Evolutionary conservation across 1,139 yeast species (phyloP).

Genomic region (Lodderomyces beijingensis): DNA sequence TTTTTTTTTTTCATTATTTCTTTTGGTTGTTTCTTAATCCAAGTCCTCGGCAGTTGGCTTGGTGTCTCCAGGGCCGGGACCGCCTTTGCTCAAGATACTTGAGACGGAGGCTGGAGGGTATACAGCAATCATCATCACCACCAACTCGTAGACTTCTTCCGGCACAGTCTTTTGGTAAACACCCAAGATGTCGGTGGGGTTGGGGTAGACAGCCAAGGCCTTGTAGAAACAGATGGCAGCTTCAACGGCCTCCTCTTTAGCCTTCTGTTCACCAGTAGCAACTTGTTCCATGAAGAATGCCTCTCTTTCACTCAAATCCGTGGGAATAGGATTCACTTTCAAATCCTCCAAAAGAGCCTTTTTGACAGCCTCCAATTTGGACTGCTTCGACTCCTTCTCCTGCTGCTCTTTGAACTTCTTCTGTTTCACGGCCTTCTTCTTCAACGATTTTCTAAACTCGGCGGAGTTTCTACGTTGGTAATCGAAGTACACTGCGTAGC

Average conservation of each 20-base stretch:
- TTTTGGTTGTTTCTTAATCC: conserved; percentile 20
- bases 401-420: conserved; percentile 53
- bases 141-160: conserved; percentile 72
- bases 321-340: conserved; percentile 70
- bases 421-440: conserved; percentile 57
- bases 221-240: conserved; percentile 91
- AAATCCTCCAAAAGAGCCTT: conserved; percentile 61
- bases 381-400: conserved; percentile 56
- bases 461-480: conserved; percentile 81
- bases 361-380: conserved; percentile 57
- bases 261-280: conserved; percentile 74
- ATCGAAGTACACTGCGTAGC: conserved; percentile 87
- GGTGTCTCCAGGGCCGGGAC: conserved; percentile 15
- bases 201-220: conserved; percentile 92
- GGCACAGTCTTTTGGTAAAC: conserved; percentile 88
- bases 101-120: conserved; percentile 83
- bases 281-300: conserved; percentile 78
- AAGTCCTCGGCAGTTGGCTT: conserved; percentile 37
- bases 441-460: conserved; percentile 74
- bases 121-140: conserved; percentile 84
- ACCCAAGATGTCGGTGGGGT: conserved; percentile 85
- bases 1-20: background rate
- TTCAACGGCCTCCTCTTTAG: conserved; percentile 55
- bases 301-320: conserved; percentile 66
- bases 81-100: conserved; percentile 51